phyloP scores from a whole-genome alignment of 345 rosid genomes.

The Euphorbia pulcherrima region DNA sequence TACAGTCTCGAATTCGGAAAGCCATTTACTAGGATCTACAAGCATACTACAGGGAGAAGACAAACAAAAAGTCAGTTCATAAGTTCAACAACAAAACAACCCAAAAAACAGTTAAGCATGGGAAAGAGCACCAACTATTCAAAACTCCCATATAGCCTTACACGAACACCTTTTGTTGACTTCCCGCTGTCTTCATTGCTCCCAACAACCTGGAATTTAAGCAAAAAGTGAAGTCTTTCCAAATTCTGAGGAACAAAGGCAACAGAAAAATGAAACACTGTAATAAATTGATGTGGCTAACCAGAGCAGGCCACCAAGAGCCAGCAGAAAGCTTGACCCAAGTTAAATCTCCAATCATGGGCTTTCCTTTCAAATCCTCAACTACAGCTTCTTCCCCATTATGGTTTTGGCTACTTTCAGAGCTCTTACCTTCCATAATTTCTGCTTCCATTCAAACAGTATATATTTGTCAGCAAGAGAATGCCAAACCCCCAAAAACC shows the following conservation, averaged over 20 bases:
- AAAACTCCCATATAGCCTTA: constrained; percentile 53
- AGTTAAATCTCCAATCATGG: constrained; percentile 35
- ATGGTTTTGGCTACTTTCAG: constrained; percentile 21
- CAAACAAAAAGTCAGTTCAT: constrained; percentile 3
- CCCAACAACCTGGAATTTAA: constrained; percentile 40
- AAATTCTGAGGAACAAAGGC: background rate
- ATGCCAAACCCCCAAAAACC: too few species aligned
- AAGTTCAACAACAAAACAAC: background rate
- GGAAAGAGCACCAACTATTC: constrained; percentile 38
- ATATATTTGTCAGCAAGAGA: constrained; percentile 8
- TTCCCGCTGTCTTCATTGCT: constrained; percentile 26
- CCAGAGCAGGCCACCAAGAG: constrained; percentile 69
- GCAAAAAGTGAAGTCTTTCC: background rate
- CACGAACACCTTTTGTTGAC: constrained; percentile 34
- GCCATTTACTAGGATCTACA: constrained; percentile 37
- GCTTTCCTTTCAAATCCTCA: constrained; percentile 22
- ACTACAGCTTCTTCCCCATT: constrained; percentile 21
- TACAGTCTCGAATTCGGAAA: constrained; percentile 41
- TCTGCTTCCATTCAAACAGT: background rate
- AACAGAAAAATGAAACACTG: background rate
- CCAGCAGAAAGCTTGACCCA: constrained; percentile 39
- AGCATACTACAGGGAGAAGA: constrained; percentile 31
- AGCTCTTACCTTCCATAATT: constrained; percentile 3
- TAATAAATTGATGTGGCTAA: constrained; percentile 15
- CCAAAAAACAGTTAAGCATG: background rate